Evolutionary conservation across 768 basidiomycete species (phyloP).

Genomic region (Rhizopogon salebrosus): DNA sequence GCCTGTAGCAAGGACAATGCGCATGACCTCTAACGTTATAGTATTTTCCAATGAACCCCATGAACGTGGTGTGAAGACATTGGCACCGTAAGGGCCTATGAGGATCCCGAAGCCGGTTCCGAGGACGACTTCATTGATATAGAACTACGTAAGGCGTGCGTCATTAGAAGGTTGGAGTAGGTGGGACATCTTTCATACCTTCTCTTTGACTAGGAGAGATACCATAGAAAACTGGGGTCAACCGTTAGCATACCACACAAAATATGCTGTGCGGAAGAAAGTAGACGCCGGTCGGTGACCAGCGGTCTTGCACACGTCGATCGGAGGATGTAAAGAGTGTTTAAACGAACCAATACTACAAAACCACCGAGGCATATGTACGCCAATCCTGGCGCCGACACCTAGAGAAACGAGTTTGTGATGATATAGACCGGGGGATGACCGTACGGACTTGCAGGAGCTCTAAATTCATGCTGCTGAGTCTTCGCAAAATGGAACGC

Average conservation of each 20-base stretch:
- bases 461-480: conserved; percentile 11
- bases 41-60: conserved; percentile 54
- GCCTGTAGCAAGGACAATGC: conserved; percentile 85
- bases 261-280: background rate
- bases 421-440: background rate
- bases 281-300: too few species aligned
- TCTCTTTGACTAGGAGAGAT: conserved; percentile 80
- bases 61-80: conserved; percentile 68
- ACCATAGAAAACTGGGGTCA: conserved; percentile 70
- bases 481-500: too few species aligned
- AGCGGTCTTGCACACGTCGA: background rate
- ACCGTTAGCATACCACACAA: background rate
- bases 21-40: conserved; percentile 84
- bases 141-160: conserved; percentile 43
- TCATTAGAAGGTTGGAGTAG: background rate
- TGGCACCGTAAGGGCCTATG: conserved; percentile 69
- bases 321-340: background rate
- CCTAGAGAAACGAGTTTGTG: conserved; percentile 34
- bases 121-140: conserved; percentile 90
- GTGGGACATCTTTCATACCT: conserved; percentile 33
- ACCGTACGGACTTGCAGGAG: conserved; percentile 22
- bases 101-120: conserved; percentile 63
- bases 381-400: conserved; percentile 46
- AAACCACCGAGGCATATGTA: conserved; percentile 63
- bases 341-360: conserved; percentile 36